These are phyloP conservation scores for Tuctoria greenei DNA, from an alignment of 176 grass and related monocot species.

Conservation along the genomic window DNA sequence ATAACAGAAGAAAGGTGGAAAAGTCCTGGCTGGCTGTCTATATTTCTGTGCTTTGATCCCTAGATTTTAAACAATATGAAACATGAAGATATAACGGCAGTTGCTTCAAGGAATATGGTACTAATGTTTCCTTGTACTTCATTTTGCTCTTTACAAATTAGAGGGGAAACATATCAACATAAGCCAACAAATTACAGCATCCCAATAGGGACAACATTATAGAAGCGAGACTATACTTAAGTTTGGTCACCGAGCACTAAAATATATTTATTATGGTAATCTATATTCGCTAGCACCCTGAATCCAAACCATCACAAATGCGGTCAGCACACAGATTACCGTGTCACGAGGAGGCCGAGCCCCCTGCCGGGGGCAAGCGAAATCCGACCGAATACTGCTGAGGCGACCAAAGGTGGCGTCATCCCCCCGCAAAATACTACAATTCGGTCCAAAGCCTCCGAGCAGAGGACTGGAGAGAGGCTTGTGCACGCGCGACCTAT, in stretches of 20 bases:
- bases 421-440: neutral
- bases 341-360: conserved; percentile 25
- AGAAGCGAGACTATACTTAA: neutral
- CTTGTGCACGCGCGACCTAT: conserved; percentile 23
- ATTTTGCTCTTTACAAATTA: conserved; percentile 8
- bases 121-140: neutral
- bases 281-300: neutral
- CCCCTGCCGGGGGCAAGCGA: conserved; percentile 19
- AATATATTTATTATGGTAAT: neutral
- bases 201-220: neutral
- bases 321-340: conserved; percentile 31
- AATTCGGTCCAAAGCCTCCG: conserved; percentile 24
- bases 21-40: neutral
- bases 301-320: conserved; percentile 20
- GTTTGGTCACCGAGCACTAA: neutral
- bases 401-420: conserved; percentile 1
- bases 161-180: neutral
- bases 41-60: neutral
- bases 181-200: neutral
- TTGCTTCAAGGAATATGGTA: neutral
- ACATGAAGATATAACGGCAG: neutral
- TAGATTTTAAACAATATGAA: neutral
- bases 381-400: conserved; percentile 27
- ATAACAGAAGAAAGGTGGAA: conserved; percentile 16
- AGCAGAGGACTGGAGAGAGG: conserved; percentile 26